A percentile compares a stretch with the other conserved stretches of the same genome.
Evolutionary conservation across 495 filamentous ascomycete species (phyloP).

Genomic region (Neurospora tetrasperma): DNA sequence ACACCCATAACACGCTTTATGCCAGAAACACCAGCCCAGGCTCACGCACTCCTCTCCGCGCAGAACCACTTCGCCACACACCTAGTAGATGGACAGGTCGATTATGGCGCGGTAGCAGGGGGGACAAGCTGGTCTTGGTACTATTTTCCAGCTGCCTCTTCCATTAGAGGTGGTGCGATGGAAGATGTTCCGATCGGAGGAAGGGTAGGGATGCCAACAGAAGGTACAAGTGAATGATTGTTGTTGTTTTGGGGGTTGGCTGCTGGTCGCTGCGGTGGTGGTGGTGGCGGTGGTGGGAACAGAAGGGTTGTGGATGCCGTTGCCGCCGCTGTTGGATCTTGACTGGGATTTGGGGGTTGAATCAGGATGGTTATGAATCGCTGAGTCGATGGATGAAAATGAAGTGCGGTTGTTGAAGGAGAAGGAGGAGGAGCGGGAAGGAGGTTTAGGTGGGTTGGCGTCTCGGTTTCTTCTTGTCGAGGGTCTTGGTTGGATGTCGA

Average conservation of each 20-base stretch:
- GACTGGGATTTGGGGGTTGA: neutral
- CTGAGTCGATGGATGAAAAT: neutral
- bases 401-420: neutral
- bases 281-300: neutral
- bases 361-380: neutral
- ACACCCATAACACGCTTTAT: constrained; percentile 37
- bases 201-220: constrained; percentile 27
- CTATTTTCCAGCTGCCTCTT: neutral
- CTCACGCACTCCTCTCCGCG: constrained; percentile 36
- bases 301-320: neutral
- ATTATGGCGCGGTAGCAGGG: constrained; percentile 29
- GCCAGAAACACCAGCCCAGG: constrained; percentile 42
- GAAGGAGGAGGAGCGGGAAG: neutral
- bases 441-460: neutral
- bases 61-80: constrained; percentile 36
- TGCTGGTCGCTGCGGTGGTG: neutral
- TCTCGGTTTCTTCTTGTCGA: neutral
- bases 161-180: constrained; percentile 6
- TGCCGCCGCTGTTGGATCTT: neutral
- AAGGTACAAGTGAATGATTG: constrained; percentile 38
- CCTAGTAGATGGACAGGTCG: constrained; percentile 38
- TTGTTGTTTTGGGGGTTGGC: neutral
- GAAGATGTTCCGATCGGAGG: constrained; percentile 16
- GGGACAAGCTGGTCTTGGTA: constrained; percentile 29
- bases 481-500: neutral